phyloP scores from a whole-genome alignment of 2,329 filamentous ascomycete genomes.

The Aspergillus ruber region DNA sequence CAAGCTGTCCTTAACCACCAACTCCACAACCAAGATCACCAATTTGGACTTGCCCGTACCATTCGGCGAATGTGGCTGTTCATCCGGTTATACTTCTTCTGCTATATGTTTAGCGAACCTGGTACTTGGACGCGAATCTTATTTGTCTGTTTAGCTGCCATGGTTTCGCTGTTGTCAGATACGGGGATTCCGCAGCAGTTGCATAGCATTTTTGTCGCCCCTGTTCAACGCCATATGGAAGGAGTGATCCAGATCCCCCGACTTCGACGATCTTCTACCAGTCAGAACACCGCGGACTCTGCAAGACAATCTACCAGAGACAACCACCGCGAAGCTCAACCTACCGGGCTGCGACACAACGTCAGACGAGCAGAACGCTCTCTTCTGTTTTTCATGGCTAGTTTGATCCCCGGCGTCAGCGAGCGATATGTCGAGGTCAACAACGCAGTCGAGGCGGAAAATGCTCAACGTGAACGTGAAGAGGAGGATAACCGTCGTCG shows the following conservation, averaged over 20 bases:
- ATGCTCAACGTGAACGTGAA: conserved; percentile 21
- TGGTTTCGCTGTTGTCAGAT: conserved; percentile 37
- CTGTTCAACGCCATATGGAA: conserved; percentile 41
- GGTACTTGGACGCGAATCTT: conserved; percentile 40
- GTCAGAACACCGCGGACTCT: conserved; percentile 4
- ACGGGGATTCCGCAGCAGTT: conserved; percentile 32
- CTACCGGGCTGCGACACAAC: conserved; percentile 15
- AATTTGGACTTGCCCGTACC: conserved; percentile 35
- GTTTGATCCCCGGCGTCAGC: conserved; percentile 56
- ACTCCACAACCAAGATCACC: conserved; percentile 14
- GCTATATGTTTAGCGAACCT: conserved; percentile 52
- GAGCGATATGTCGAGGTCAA: conserved; percentile 54
- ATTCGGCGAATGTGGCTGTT: conserved; percentile 51
- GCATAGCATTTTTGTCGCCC: conserved; percentile 28
- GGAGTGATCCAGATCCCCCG: conserved; percentile 30
- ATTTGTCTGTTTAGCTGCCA: conserved; percentile 31
- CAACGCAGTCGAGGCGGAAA: conserved; percentile 42
- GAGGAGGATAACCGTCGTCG: conserved; percentile 19
- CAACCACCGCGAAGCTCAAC: neutral
- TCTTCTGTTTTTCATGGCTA: conserved; percentile 57
- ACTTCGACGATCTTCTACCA: conserved; percentile 12
- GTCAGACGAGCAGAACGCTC: conserved; percentile 49
- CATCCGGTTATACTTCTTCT: conserved; percentile 52
- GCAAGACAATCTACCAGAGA: neutral
- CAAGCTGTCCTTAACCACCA: conserved; percentile 26